Base-by-base conservation (phyloP, 345 rosid species). In the Arabis alpina region DNA sequence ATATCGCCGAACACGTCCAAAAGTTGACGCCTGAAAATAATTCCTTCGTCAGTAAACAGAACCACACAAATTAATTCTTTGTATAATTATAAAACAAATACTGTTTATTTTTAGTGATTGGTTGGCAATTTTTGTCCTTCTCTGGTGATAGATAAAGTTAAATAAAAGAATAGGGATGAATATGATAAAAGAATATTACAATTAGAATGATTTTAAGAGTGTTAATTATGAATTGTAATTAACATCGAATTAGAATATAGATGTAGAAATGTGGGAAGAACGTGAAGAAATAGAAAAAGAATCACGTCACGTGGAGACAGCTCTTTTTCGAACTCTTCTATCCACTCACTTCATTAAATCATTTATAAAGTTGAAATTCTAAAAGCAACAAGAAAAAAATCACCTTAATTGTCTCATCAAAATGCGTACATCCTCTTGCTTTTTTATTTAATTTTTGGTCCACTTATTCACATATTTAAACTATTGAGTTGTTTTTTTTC, bases 281-380 rank as follows among this genome's bases (percentile, higher is more conserved):
- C 74, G 66, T 70, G 67, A 60, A 61, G 61, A 51, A 51, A 70
- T 50, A 3, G 37, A 57, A 36, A 34, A 54, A 36, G 63, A 54
- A 72, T 72, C 70, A 72, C 76, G 42, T 54, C 76, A 72, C 76
- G 70, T 72, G 57, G 44, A 49, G 76, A 72, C 64, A 63, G 76
- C 64, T 72, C 70, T 62, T 54, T 61, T 14, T 24, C 47, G 61
- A 55, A 49, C 66, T 43, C 59, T 34, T 44, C 8, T 64, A 54
- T 63, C 70, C 65, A 54, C 67, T 58, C 64, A 66, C 54, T 56
- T 59, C 60, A 70, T 65, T 56, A 59, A 64, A 58, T 66, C 72
- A 66, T 74, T 58, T 73, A 1, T 6, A 59, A 66, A 16, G 61
- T 58, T 28, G 47, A 19, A 41, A 36, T 15, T 51, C 30, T 42